A percentile compares a stretch with the other conserved stretches of the same genome.
Conservation (phyloP, 164 flowering plant genomes). For the Vitis riparia region DNA sequence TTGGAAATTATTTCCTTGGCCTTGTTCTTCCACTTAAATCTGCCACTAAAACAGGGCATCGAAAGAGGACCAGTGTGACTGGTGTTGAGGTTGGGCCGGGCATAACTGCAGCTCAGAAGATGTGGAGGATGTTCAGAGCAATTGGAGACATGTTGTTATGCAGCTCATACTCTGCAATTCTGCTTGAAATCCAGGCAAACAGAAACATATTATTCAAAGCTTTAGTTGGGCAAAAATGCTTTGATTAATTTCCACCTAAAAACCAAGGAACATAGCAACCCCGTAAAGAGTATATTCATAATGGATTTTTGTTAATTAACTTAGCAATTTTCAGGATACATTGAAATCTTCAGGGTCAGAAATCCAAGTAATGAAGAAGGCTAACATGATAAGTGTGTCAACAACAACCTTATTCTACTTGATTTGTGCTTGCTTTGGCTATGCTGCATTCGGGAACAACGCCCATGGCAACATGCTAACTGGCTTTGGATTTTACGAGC, state of each 20-base stretch:
- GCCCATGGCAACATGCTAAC: constrained; percentile 67
- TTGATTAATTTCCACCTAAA: no score
- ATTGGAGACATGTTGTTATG: constrained; percentile 60
- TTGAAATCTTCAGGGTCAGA: constrained; percentile 11
- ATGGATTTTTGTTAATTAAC: neutral
- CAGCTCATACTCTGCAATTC: constrained; percentile 39
- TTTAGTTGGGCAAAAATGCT: no score
- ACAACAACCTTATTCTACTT: constrained; percentile 48
- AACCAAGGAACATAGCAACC: no score
- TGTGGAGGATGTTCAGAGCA: constrained; percentile 51
- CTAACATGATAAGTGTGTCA: constrained; percentile 30
- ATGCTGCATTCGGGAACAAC: constrained; percentile 66
- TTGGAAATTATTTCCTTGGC: no score
- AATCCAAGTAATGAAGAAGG: constrained; percentile 55
- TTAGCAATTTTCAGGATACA: constrained; percentile 39
- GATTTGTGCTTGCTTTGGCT: constrained; percentile 64
- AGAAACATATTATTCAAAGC: neutral
- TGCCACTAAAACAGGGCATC: constrained; percentile 26
- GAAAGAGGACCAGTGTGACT: constrained; percentile 28
- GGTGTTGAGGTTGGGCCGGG: constrained; percentile 37
- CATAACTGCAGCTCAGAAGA: constrained; percentile 35
- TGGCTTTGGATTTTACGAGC: constrained; percentile 63
- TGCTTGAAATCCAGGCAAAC: constrained; percentile 60
- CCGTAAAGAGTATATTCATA: no score
- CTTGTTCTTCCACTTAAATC: no score